Percentiles rank a stretch among this genome's conserved stretches.
Evolutionary conservation across 768 basidiomycete species (phyloP).

Genomic region (Lentinula aciculospora): DNA sequence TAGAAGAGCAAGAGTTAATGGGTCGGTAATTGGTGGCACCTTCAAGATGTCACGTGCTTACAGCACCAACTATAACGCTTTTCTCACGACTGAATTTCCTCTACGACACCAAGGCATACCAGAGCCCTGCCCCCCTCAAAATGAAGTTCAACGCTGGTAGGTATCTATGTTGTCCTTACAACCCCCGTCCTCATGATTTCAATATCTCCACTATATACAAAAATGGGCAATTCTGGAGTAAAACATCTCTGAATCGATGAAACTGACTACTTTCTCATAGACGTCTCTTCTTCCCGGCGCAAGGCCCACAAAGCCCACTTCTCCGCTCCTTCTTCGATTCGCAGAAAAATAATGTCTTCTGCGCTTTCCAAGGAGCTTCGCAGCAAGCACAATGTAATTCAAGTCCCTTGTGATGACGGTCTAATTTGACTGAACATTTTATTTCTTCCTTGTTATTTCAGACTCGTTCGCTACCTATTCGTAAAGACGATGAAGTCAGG

Average conservation of each 20-base stretch:
- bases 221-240: no score
- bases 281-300: conserved; percentile 90
- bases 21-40: no score
- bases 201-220: no score
- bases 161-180: conserved; percentile 28
- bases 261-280: conserved; percentile 29
- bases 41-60: background rate
- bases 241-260: background rate
- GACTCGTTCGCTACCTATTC: conserved; percentile 89
- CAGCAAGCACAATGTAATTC: conserved; percentile 77
- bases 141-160: conserved; percentile 84
- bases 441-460: conserved; percentile 21
- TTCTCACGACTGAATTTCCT: background rate
- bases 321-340: conserved; percentile 87
- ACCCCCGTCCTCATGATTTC: conserved; percentile 15
- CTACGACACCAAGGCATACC: conserved; percentile 20
- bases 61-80: background rate
- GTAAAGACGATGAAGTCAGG: conserved; percentile 97
- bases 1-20: background rate
- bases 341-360: conserved; percentile 98
- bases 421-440: no score
- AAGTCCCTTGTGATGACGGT: no score
- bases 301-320: conserved; percentile 99
- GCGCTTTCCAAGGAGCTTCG: conserved; percentile 94
- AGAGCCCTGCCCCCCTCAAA: conserved; percentile 43